A percentile compares a stretch with the other conserved stretches of the same genome.
Evolutionary conservation across 2,329 filamentous ascomycete species (phyloP).

Genomic region (Ampelomyces quisqualis): DNA sequence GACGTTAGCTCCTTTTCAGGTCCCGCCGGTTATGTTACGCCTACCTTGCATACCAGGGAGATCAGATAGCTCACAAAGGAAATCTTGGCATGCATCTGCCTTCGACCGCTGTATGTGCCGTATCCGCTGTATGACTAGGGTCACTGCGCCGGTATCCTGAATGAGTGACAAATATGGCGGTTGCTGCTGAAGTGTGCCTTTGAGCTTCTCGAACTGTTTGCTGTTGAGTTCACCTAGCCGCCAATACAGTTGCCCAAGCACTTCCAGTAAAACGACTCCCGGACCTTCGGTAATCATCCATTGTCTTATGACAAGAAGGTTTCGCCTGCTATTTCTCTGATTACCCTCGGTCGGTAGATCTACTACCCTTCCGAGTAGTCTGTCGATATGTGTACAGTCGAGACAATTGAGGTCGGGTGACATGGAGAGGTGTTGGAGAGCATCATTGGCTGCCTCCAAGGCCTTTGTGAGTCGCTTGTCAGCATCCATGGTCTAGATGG

Average conservation of each 20-base stretch:
- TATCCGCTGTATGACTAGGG: conserved; percentile 36
- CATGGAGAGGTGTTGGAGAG: conserved; percentile 39
- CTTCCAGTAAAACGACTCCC: conserved; percentile 35
- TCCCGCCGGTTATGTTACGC: not conserved
- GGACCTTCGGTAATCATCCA: conserved; percentile 41
- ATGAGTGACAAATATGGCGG: conserved; percentile 32
- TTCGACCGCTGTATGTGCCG: conserved; percentile 37
- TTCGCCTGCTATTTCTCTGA: conserved; percentile 39
- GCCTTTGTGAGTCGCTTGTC: conserved; percentile 36
- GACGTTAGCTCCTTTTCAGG: conserved; percentile 11
- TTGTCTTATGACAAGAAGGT: conserved; percentile 37
- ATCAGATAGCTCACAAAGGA: conserved; percentile 38
- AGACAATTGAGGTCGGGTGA: conserved; percentile 32
- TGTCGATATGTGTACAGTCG: conserved; percentile 40
- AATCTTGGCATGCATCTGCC: conserved; percentile 38
- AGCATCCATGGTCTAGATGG: conserved; percentile 27
- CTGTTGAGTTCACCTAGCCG: conserved; percentile 40
- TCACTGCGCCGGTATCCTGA: conserved; percentile 25
- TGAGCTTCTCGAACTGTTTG: conserved; percentile 42
- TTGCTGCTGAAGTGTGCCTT: conserved; percentile 29
- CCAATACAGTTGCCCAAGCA: conserved; percentile 41
- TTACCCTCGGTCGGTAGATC: conserved; percentile 40
- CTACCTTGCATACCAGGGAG: conserved; percentile 32
- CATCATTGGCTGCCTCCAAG: conserved; percentile 37
- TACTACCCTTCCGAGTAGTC: conserved; percentile 37